These are phyloP conservation scores for Bondarzewia mesenterica DNA, from an alignment of 1,284 basidiomycete genomes.

Conservation along the genomic window DNA sequence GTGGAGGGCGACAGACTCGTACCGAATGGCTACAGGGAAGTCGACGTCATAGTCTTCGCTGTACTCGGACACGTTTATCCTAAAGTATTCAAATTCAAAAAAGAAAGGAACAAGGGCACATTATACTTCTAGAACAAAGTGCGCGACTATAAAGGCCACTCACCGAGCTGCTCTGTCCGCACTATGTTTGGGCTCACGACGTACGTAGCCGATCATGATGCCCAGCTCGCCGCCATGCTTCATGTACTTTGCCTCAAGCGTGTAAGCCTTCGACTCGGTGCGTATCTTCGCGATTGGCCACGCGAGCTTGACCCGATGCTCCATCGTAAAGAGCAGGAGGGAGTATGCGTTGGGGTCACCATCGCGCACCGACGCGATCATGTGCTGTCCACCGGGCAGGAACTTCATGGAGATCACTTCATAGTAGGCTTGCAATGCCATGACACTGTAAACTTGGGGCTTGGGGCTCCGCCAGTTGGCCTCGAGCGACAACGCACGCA, in stretches of 20 bases:
- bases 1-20: constrained; percentile 41
- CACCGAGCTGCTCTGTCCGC: constrained; percentile 13
- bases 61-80: constrained; percentile 34
- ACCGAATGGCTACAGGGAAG: constrained; percentile 37
- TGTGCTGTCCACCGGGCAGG: constrained; percentile 63
- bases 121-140: too few species aligned
- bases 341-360: constrained; percentile 31
- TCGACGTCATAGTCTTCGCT: constrained; percentile 38
- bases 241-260: constrained; percentile 58
- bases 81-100: neutral
- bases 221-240: constrained; percentile 36
- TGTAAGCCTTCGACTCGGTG: constrained; percentile 46
- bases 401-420: constrained; percentile 45
- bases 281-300: constrained; percentile 43
- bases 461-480: constrained; percentile 42
- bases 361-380: constrained; percentile 53
- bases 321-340: constrained; percentile 48
- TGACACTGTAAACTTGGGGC: constrained; percentile 23
- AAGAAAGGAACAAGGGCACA: constrained; percentile 7
- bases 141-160: constrained; percentile 7
- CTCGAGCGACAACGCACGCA: constrained; percentile 51
- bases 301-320: constrained; percentile 39
- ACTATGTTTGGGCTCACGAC: constrained; percentile 24
- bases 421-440: constrained; percentile 15
- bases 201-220: constrained; percentile 49